phyloP scores from a whole-genome alignment of 257 asterid genomes.

The Ballota nigra region DNA sequence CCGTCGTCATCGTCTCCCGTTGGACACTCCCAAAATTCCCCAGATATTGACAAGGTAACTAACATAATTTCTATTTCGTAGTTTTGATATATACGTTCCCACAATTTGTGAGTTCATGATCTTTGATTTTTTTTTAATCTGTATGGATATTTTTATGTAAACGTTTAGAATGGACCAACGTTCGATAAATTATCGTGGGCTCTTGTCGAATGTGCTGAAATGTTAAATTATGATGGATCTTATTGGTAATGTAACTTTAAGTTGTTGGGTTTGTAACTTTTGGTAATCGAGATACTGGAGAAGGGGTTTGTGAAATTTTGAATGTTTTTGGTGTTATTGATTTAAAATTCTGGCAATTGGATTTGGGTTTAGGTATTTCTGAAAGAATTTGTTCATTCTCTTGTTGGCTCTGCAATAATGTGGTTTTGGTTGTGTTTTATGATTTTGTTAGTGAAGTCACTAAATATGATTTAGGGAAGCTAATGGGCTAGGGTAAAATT shows the following conservation, averaged over 20 bases:
- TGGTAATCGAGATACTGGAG: not conserved
- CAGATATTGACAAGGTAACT: constrained; percentile 29
- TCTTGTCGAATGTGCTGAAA: constrained; percentile 20
- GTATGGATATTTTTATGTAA: not conserved
- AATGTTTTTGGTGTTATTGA: not conserved
- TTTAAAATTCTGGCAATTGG: not conserved
- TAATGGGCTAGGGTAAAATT: constrained; percentile 7
- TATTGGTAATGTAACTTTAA: not conserved
- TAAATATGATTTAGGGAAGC: not conserved
- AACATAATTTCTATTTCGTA: not conserved
- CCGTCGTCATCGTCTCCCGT: constrained; percentile 28
- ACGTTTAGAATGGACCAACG: constrained; percentile 4
- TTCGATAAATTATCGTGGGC: not conserved
- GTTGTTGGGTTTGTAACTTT: not conserved
- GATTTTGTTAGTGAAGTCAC: constrained; percentile 9
- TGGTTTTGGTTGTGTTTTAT: not conserved
- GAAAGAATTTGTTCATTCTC: not conserved
- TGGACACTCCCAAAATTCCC: constrained; percentile 23
- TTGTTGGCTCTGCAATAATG: not conserved
- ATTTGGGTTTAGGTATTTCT: constrained; percentile 20
- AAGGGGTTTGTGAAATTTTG: constrained; percentile 2
- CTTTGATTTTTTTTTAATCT: not conserved
- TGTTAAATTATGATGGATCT: constrained; percentile 22
- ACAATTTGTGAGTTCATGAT: constrained; percentile 9
- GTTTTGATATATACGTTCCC: not conserved